Conservation (phyloP, 768 basidiomycete species). For the Clitopilus hobsonii region DNA sequence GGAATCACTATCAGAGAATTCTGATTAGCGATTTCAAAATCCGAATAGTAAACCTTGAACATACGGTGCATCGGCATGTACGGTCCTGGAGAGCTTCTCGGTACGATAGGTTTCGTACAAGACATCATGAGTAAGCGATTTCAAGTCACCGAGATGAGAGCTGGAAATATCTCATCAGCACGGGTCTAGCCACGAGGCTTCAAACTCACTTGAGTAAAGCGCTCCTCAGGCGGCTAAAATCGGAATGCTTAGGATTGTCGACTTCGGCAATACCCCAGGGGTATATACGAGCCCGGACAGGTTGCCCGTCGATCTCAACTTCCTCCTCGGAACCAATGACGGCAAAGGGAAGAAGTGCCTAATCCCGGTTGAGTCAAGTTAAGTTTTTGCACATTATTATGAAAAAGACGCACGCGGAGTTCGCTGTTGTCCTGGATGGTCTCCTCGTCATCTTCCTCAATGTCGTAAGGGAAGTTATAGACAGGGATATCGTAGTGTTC, state of each 20-base stretch:
- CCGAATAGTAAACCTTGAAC: slow-evolving; percentile 15
- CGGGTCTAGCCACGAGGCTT: not conserved
- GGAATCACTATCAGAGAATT: slow-evolving; percentile 53
- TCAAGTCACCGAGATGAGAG: slow-evolving; percentile 92
- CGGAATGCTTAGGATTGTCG: slow-evolving; percentile 99
- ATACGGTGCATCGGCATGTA: slow-evolving; percentile 74
- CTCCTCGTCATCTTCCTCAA: slow-evolving; percentile 99
- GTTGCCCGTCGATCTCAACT: slow-evolving; percentile 87
- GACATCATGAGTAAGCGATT: slow-evolving; percentile 89
- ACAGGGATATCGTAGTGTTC: slow-evolving; percentile 97
- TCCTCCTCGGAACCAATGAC: slow-evolving; percentile 98
- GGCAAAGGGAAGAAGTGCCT: slow-evolving; percentile 94
- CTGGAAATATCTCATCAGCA: slow-evolving; percentile 30
- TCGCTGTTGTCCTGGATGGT: slow-evolving; percentile 97
- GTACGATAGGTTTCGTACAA: slow-evolving; percentile 97
- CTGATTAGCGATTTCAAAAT: slow-evolving; percentile 6
- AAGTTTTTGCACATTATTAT: slow-evolving; percentile 1
- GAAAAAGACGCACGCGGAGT: slow-evolving; percentile 58
- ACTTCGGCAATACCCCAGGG: slow-evolving; percentile 99
- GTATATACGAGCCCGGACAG: slow-evolving; percentile 90
- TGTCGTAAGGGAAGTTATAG: slow-evolving; percentile 99
- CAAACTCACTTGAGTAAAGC: slow-evolving; percentile 78
- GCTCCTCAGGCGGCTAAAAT: slow-evolving; percentile 89
- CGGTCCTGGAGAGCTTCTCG: slow-evolving; percentile 91
- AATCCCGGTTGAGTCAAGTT: slow-evolving; percentile 1